Base-by-base conservation (phyloP, 257 asterid genomes). In the Nicotiana attenuata region DNA sequence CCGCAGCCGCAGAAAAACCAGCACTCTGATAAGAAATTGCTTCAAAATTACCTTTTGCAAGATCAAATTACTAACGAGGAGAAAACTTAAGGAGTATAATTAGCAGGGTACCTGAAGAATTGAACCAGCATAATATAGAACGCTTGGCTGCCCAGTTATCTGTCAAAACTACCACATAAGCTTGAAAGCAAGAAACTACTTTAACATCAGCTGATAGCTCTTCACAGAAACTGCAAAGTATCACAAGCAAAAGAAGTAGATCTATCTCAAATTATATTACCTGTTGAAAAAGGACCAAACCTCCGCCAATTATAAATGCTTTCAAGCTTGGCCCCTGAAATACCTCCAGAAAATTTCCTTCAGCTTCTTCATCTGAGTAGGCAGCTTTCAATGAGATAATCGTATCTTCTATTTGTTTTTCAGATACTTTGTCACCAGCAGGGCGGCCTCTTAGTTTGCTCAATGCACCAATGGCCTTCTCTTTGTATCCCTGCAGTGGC, bases 141-240 rank as follows among this genome's bases (percentile, higher is more conserved):
- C 99, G 83, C 99, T 96, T 82, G 99, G 99, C 87, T 96, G 99
- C 87, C 98, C 99, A 0, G 99, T 96, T 81, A 96, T 92, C 99
- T 96, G 88, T 79, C 61, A 85, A 77, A 81, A 47, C 77, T 81
- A 78, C 59, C 38, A n/a, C 63, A 31, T 59, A 75, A 75, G 64
- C 63, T 82, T 81, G 65, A 41, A 45, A 60, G 41, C 11, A 33
- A 45, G 61, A 66, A 50, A 50, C 77, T 68, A 31, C 45, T 16
- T 61, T 53, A 38, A 79, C 17, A 20, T 26, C 68, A 26, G 13
- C 68, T 63, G 5, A 78, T 66, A 59, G 66, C 61, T 82, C 55
- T 65, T 65, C 64, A 63, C 80, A 68, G n/a, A 80, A 63, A 68
- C 38, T 22, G 60, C 38, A 47, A 31, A 59, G 55, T 22, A 56